Evolutionary conservation across 345 rosid species (phyloP), one percentile per base, ranked within the genome.

Genomic region (Odontarrhena argentea): DNA sequence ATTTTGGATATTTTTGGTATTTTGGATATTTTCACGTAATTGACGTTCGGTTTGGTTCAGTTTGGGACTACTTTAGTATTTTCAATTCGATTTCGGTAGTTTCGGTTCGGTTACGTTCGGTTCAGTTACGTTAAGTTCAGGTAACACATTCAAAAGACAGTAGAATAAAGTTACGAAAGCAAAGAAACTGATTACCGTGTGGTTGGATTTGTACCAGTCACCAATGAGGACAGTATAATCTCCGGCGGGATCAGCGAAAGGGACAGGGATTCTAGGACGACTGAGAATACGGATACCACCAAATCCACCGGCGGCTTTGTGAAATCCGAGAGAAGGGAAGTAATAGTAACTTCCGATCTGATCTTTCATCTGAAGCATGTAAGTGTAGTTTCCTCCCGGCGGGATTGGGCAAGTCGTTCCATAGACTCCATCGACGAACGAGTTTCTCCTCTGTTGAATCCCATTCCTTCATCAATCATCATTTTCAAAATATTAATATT

Each of bases 401-500:
- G 97, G 97, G 25, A 91, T 91, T 2, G 97, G 97, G 28, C 97
- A 91, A 0, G 97, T 88, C 3, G 97, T 91, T 52, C 97, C 97
- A 40, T 51, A 76, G 0, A 91, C 93, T 28, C 97, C 97, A 26
- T 91, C 97, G 24, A 75, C 87, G 56, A 3, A 91, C 5, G 97
- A 91, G 44, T 91, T 91, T 72, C 96, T 91, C 71, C 97, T 83
- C 68, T 91, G 82, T 14, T 91, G 97, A 42, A 91, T 25, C 8
- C 96, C 97, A 65, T 72, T 86, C 97, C 97, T 91, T 1, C 56
- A 40, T 47, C 32, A 28, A 28, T 14, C 32, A 13, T 24, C 15
- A 37, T 45, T 61, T 74, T 61, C 9, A 4, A 18, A 7, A 5
- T 63, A 36, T 60, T 61, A 24, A 1, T 5, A 1, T 11, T 41